Evolutionary conservation across 352 stramenopile species (phyloP), one percentile per base, ranked within the genome.

Genomic region (Blastocystis sp.): DNA sequence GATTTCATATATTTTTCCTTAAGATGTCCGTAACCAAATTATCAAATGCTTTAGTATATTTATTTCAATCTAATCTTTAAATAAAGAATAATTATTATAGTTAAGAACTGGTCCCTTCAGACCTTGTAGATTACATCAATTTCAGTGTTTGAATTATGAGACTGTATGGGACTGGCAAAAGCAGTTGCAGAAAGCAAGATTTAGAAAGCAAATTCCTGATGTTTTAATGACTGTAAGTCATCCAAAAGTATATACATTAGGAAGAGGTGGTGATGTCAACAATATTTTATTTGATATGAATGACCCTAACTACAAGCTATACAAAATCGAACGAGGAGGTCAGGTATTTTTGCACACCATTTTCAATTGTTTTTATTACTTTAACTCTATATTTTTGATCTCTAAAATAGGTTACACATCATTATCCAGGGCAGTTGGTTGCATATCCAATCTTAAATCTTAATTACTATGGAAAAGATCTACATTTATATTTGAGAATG

Each of bases 151-250:
- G 5, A 31, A 62, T 42, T 62, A 62, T 21, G 52, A 62, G 41
- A 62, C 28, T 4, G 52, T 62, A 6, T 62, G 52, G 52, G 54
- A 62, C 36, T 62, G 52, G 52, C 52, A 62, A 31, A 62, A 62
- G 11, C 16, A 23, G n/a, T 39, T 62, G 4, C 52, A 62, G 34
- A 62, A 62, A 33, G 54, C 39, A 2, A 39, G 52, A 7, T 62
- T 62, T 27, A 43, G 52, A 4, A 49, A 39, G 23, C 48, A 62
- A 54, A 21, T 46, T 30, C 54, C 39, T 34, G 52, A 62, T 19
- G 52, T 54, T 40, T 19, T 62, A 23, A 62, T 62, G 24, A 27
- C 54, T 52, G 52, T 62, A 25, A 39, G 54, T 36, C 52, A 62
- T 62, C 52, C 52, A 40, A 39, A 39, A 16, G 52, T 62, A 42